phyloP scores from a whole-genome alignment of 2,329 filamentous ascomycete genomes.

The Penicillium sp. region DNA sequence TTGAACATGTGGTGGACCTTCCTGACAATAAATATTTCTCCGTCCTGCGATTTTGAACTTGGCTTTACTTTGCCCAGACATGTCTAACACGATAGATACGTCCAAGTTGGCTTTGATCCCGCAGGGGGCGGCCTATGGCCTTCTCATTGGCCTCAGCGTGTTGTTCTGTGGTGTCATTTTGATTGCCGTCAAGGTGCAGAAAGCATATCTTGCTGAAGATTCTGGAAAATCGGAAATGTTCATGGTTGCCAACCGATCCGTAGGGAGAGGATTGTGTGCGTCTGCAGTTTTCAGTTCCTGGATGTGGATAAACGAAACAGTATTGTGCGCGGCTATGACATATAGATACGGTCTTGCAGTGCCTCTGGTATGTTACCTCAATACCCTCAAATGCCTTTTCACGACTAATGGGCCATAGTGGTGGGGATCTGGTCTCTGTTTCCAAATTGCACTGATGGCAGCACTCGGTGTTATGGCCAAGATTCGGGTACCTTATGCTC shows the following conservation, averaged over 20 bases:
- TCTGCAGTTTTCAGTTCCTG: constrained; percentile 39
- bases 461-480: constrained; percentile 49
- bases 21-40: constrained; percentile 8
- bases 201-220: constrained; percentile 28
- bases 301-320: constrained; percentile 41
- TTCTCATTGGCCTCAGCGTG: constrained; percentile 49
- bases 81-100: constrained; percentile 19
- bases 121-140: constrained; percentile 41
- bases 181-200: constrained; percentile 46
- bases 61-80: constrained; percentile 2
- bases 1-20: neutral
- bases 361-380: constrained; percentile 26
- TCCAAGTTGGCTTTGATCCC: constrained; percentile 23
- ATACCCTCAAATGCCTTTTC: neutral
- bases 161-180: constrained; percentile 49
- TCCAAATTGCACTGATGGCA: constrained; percentile 52
- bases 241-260: constrained; percentile 39
- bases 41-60: constrained; percentile 1
- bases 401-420: constrained; percentile 20
- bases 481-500: constrained; percentile 50
- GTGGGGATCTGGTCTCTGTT: constrained; percentile 42
- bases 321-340: constrained; percentile 32
- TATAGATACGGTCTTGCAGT: constrained; percentile 35
- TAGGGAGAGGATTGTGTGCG: constrained; percentile 36
- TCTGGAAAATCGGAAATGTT: constrained; percentile 43